phyloP scores from a whole-genome alignment of 768 basidiomycete species.

The Gelatoporia subvermispora region DNA sequence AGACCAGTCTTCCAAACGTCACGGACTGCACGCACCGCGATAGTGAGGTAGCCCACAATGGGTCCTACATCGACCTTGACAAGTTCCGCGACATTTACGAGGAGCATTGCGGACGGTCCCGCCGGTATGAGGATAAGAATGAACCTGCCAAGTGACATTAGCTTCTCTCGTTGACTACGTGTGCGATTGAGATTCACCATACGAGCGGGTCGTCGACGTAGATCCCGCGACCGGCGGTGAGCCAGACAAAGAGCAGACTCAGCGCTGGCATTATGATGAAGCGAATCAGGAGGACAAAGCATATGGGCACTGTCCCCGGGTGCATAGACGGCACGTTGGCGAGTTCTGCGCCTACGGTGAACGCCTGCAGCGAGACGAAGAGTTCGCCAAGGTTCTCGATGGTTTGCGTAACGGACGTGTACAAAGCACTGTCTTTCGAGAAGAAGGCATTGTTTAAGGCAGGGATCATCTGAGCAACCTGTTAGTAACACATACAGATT shows the following conservation, averaged over 20 bases:
- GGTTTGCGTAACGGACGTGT: conserved; percentile 19
- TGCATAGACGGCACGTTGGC: conserved; percentile 17
- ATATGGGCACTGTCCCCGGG: conserved; percentile 12
- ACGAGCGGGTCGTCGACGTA: conserved; percentile 26
- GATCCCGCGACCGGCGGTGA: conserved; percentile 21
- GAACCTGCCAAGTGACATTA: conserved; percentile 15
- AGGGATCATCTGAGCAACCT: conserved; percentile 15
- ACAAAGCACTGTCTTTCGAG: conserved; percentile 16
- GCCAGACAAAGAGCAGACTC: conserved; percentile 21
- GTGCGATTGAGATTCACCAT: conserved; percentile 16
- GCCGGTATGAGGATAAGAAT: conserved; percentile 24
- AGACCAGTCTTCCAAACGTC: not conserved
- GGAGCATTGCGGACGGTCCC: conserved; percentile 27
- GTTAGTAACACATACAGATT: not conserved
- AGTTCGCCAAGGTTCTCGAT: conserved; percentile 21
- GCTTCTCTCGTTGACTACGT: not conserved
- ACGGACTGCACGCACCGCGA: conserved; percentile 14
- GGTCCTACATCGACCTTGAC: conserved; percentile 23
- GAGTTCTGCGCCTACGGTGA: conserved; percentile 25
- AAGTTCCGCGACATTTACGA: conserved; percentile 25
- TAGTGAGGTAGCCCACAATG: conserved; percentile 23
- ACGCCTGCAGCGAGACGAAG: conserved; percentile 22
- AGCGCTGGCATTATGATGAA: conserved; percentile 24
- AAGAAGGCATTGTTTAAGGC: conserved; percentile 17
- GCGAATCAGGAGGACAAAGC: conserved; percentile 21